These are phyloP conservation scores for Amanita pallidorosea DNA, from an alignment of 768 basidiomycete species.

Conservation along the genomic window DNA sequence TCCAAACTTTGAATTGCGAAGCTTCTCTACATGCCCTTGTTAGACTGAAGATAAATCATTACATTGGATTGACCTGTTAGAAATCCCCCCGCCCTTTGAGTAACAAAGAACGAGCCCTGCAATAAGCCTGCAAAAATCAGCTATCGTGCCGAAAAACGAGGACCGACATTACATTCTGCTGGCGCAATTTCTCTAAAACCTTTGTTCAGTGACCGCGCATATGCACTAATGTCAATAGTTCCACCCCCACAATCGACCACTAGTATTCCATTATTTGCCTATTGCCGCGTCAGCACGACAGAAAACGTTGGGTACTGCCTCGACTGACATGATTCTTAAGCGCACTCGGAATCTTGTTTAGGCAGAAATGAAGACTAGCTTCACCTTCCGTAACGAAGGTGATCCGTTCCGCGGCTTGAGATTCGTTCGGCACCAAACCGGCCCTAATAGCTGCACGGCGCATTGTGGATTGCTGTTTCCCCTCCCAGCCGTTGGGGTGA, in stretches of 20 bases:
- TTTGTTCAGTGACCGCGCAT: not conserved
- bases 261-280: not conserved
- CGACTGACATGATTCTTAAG: conserved; percentile 14
- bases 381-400: conserved; percentile 49
- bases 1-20: not conserved
- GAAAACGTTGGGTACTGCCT: not conserved
- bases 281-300: not conserved
- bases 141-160: conserved; percentile 21
- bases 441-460: conserved; percentile 35
- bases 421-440: conserved; percentile 26
- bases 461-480: conserved; percentile 37
- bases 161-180: not conserved
- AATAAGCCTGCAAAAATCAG: conserved; percentile 11
- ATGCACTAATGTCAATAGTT: conserved; percentile 5
- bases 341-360: conserved; percentile 25
- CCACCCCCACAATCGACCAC: conserved; percentile 4
- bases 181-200: conserved; percentile 1
- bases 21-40: not conserved
- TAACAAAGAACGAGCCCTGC: conserved; percentile 5
- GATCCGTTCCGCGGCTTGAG: conserved; percentile 24
- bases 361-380: conserved; percentile 42
- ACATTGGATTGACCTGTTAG: not conserved
- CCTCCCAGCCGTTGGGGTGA: conserved; percentile 52
- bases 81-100: not conserved
- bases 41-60: not conserved